Percentiles rank a stretch among this genome's conserved stretches.
phyloP scores from a whole-genome alignment of 2,329 filamentous ascomycete genomes.

The Hyphodiscus sp. region DNA sequence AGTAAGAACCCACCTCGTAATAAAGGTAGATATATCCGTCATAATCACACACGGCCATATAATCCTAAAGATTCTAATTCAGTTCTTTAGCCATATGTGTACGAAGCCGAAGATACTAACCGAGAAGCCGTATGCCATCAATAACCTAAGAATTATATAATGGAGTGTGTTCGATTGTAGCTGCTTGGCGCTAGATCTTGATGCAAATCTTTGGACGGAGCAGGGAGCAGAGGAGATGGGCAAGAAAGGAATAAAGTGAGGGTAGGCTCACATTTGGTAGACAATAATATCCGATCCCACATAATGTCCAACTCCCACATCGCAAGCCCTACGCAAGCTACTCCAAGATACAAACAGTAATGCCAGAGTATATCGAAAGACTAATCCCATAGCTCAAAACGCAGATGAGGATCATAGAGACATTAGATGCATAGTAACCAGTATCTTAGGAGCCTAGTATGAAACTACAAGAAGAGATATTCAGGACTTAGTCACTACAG shows the following conservation, averaged over 20 bases:
- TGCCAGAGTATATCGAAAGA: slow-evolving; percentile 1
- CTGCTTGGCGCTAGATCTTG: neutral
- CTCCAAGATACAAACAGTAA: slow-evolving; percentile 7
- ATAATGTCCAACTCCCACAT: slow-evolving; percentile 13
- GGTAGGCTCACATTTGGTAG: neutral
- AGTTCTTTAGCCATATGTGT: neutral
- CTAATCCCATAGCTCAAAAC: slow-evolving; percentile 9
- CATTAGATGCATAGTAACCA: neutral
- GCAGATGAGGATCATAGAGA: slow-evolving; percentile 8
- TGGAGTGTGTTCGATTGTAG: slow-evolving; percentile 6
- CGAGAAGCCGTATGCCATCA: slow-evolving; percentile 2
- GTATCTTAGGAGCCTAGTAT: too few species aligned
- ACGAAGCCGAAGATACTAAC: neutral
- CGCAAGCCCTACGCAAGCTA: slow-evolving; percentile 3
- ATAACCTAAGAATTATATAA: slow-evolving; percentile 5
- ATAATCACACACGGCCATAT: slow-evolving; percentile 6
- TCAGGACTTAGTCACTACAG: too few species aligned
- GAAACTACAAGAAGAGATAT: too few species aligned
- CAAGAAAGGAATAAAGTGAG: neutral
- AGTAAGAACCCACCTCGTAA: slow-evolving; percentile 7
- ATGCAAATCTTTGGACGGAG: neutral
- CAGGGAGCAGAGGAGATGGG: neutral
- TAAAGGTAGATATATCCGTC: slow-evolving; percentile 7
- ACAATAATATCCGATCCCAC: slow-evolving; percentile 6
- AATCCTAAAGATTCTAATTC: slow-evolving; percentile 4